These are phyloP conservation scores for Ehretia macrophylla DNA, from an alignment of 257 asterid species.

Conservation along the genomic window DNA sequence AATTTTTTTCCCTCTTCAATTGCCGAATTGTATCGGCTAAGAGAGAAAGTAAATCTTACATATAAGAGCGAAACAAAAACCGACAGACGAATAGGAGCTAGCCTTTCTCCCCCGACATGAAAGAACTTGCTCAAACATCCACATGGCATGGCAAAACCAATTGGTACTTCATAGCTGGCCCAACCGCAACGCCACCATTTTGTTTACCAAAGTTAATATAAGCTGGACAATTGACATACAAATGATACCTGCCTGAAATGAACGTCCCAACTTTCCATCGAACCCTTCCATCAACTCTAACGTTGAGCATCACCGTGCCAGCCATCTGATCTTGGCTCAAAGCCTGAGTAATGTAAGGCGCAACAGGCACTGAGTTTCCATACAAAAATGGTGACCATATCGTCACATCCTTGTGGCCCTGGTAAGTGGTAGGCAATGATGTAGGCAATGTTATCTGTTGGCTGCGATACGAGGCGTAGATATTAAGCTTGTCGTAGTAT, in stretches of 20 bases:
- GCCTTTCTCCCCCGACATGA: too few species aligned
- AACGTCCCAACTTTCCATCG: slow-evolving; percentile 84
- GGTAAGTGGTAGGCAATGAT: slow-evolving; percentile 45
- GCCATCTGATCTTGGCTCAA: slow-evolving; percentile 39
- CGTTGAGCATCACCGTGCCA: slow-evolving; percentile 42
- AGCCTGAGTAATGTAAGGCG: slow-evolving; percentile 33
- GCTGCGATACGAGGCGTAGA: slow-evolving; percentile 52
- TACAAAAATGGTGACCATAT: slow-evolving; percentile 62
- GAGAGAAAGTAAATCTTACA: too few species aligned
- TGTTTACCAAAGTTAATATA: slow-evolving; percentile 45
- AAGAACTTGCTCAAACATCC: slow-evolving; percentile 42
- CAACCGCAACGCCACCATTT: slow-evolving; percentile 22
- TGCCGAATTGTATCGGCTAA: too few species aligned
- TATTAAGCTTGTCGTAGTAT: slow-evolving; percentile 50
- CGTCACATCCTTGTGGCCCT: slow-evolving; percentile 56
- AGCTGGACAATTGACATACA: slow-evolving; percentile 72
- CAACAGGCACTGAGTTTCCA: slow-evolving; percentile 53
- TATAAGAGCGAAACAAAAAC: too few species aligned
- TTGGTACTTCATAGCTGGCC: slow-evolving; percentile 45
- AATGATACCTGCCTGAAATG: slow-evolving; percentile 45
- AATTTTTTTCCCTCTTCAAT: too few species aligned
- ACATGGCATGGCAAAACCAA: slow-evolving; percentile 49
- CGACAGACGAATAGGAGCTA: too few species aligned
- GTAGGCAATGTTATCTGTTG: slow-evolving; percentile 58
- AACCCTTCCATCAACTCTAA: slow-evolving; percentile 48